A percentile compares a stretch with the other conserved stretches of the same genome.
phyloP scores from a whole-genome alignment of 2,329 filamentous ascomycete genomes.

The Fusarium tanahbumbuense region DNA sequence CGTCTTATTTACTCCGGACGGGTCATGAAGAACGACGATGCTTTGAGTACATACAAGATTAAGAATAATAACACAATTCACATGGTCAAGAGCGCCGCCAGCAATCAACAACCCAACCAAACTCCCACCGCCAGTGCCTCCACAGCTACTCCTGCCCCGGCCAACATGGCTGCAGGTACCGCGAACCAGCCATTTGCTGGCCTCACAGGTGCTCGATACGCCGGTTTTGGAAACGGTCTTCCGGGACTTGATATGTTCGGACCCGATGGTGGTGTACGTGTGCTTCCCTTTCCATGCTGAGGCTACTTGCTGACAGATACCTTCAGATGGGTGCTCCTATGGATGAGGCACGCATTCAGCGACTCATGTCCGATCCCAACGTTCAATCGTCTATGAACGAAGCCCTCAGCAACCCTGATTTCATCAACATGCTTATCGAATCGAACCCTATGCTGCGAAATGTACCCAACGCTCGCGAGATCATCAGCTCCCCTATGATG shows the following conservation, averaged over 20 bases:
- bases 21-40: slow-evolving; percentile 94
- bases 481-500: slow-evolving; percentile 89
- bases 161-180: slow-evolving; percentile 84
- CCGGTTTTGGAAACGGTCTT: slow-evolving; percentile 84
- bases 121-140: slow-evolving; percentile 52
- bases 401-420: slow-evolving; percentile 92
- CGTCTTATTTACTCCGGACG: slow-evolving; percentile 97
- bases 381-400: slow-evolving; percentile 91
- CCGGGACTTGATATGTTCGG: slow-evolving; percentile 91
- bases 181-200: slow-evolving; percentile 91
- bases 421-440: slow-evolving; percentile 95
- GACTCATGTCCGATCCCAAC: slow-evolving; percentile 89
- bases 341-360: slow-evolving; percentile 81
- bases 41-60: slow-evolving; percentile 88
- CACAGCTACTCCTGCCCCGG: slow-evolving; percentile 62
- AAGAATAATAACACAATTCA: slow-evolving; percentile 96
- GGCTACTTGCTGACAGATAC: slow-evolving; percentile 18
- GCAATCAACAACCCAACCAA: slow-evolving; percentile 68
- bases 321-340: slow-evolving; percentile 88
- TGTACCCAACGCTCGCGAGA: slow-evolving; percentile 80
- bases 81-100: slow-evolving; percentile 94
- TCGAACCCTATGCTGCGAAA: slow-evolving; percentile 85
- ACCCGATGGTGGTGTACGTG: slow-evolving; percentile 89
- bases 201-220: slow-evolving; percentile 92
- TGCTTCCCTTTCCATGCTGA: neutral